Conservation (phyloP, 2,329 filamentous ascomycete genomes). For the Ambrosiella xylebori region DNA sequence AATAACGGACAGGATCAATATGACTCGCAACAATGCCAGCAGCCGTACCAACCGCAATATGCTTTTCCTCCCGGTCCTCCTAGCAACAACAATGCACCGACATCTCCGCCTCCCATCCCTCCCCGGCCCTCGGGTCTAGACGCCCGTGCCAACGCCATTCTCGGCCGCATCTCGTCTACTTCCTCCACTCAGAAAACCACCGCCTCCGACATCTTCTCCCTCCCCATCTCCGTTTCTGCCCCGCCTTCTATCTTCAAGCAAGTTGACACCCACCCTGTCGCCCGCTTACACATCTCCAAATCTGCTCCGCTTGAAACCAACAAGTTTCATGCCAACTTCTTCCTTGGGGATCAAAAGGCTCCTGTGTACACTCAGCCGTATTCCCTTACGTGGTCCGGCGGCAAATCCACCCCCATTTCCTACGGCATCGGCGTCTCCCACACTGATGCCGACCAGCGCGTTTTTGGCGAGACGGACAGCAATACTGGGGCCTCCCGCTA, state of each 20-base stretch:
- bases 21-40: background rate
- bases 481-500: slow-evolving; percentile 46
- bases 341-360: slow-evolving; percentile 52
- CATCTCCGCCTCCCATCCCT: slow-evolving; percentile 14
- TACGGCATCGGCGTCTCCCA: slow-evolving; percentile 59
- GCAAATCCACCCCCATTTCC: slow-evolving; percentile 29
- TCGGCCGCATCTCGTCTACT: slow-evolving; percentile 15
- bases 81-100: no score
- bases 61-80: background rate
- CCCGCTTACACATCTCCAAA: slow-evolving; percentile 32
- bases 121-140: slow-evolving; percentile 3
- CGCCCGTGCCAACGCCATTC: background rate
- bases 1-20: background rate
- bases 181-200: slow-evolving; percentile 14
- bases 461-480: slow-evolving; percentile 41
- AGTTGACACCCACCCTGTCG: slow-evolving; percentile 40
- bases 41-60: background rate
- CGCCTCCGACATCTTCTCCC: slow-evolving; percentile 35
- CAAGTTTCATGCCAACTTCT: slow-evolving; percentile 70
- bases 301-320: slow-evolving; percentile 48
- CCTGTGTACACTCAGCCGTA: slow-evolving; percentile 64
- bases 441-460: slow-evolving; percentile 47
- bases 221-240: slow-evolving; percentile 34
- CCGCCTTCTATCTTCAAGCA: slow-evolving; percentile 31
- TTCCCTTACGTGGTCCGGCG: slow-evolving; percentile 49